Base-by-base conservation (phyloP, 23 red algal species). In the Agarophyton chilense region DNA sequence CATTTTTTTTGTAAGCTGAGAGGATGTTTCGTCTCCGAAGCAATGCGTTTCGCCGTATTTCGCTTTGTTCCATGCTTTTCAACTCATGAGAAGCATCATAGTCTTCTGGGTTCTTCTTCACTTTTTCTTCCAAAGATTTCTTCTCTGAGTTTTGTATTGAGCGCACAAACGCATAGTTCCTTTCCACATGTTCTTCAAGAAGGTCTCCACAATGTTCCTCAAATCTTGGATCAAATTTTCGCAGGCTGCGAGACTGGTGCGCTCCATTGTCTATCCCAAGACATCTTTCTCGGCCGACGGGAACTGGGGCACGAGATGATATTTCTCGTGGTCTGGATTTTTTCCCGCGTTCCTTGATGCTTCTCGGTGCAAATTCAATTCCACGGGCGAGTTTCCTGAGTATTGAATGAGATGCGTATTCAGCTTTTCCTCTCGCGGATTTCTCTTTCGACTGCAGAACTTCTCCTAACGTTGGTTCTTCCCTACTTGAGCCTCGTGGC, bases 141-240 rank as follows among this genome's bases (percentile, higher is more conserved):
- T 43, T 73, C 60, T 71, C 58, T 42, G 25, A 56, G 22, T 83
- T 58, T 31, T 35, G 25, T 45, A 84, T 16, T 6, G 58, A 62
- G 11, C 24, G 38, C 11, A 93, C 65, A 76, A 93, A 93, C 7
- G 77, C 60, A 35, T 93, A 93, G 51, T 78, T 77, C 47, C 68
- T 51, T 62, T 82, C 78, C 0, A 83, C 51, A 83, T 81, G 76
- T 28, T 42, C 65, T 38, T 85, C 80, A 44, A 58, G 70, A 61
- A 82, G 56, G n/a, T 85, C 78, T 5, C 74, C 76, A 62, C 78
- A 84, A 60, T 93, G 80, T 51, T 93, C 89, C 40, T 77, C 89
- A 38, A 93, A 93, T 43, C 89, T 78, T 33, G 89, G 89, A 47
- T 93, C 89, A 56, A 91, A 81, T 14, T 81, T 80, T 42, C 47